Conservation (phyloP, 192 early-diverging fungal species). For the Backusella westeae region DNA sequence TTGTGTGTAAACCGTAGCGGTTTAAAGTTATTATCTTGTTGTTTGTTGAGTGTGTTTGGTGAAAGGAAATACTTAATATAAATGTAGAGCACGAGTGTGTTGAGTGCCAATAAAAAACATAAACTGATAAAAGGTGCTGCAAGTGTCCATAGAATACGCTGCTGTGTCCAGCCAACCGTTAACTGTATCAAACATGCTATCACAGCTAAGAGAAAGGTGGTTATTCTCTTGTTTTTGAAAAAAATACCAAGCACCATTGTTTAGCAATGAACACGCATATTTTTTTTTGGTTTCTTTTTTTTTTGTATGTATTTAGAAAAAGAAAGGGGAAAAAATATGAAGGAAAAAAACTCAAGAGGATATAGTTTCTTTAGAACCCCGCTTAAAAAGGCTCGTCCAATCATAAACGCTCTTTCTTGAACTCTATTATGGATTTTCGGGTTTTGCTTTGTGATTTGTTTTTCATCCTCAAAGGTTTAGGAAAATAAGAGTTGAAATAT, state of each 20-base stretch:
- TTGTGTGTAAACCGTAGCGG: conserved; percentile 10
- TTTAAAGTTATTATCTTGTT: conserved; percentile 9
- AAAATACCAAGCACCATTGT: conserved; percentile 6
- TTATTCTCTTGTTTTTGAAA: conserved; percentile 3
- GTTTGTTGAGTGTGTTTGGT: neutral
- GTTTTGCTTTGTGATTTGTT: too few relatives aligned
- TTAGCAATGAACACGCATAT: conserved; percentile 8
- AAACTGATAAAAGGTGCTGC: conserved; percentile 14
- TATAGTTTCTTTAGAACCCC: neutral
- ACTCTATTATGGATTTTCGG: neutral
- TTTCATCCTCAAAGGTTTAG: neutral
- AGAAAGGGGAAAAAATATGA: neutral
- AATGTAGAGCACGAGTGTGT: conserved; percentile 25
- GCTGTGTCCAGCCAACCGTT: neutral
- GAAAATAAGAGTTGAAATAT: neutral
- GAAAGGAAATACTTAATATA: conserved; percentile 32
- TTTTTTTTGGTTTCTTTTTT: neutral
- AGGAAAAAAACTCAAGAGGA: neutral
- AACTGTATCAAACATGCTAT: conserved; percentile 7
- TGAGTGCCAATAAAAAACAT: conserved; percentile 19
- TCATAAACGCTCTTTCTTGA: neutral
- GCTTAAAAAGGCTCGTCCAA: neutral
- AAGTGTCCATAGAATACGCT: neutral
- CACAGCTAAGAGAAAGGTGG: neutral
- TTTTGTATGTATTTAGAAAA: neutral